Evolutionary conservation across 2,329 filamentous ascomycete genomes (phyloP).

Genomic region (Diaporthe nobilis): DNA sequence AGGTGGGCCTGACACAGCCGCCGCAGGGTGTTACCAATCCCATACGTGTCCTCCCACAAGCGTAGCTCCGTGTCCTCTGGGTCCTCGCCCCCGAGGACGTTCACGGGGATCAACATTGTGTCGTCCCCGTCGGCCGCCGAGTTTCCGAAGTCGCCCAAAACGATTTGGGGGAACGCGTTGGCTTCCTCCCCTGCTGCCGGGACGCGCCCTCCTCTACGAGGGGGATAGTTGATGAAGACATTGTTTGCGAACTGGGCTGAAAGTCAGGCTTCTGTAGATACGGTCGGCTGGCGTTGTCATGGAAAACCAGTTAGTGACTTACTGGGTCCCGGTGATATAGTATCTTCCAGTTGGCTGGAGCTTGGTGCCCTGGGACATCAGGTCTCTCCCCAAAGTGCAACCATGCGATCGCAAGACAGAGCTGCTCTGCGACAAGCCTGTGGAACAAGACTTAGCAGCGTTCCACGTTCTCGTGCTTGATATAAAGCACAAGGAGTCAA

Average conservation of each 20-base stretch:
- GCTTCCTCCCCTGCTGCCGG: neutral
- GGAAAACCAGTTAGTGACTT: neutral
- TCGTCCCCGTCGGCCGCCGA: neutral
- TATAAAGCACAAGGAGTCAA: too few relatives aligned
- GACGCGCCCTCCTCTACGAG: neutral
- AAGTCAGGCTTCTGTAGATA: neutral
- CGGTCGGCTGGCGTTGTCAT: too few relatives aligned
- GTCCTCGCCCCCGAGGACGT: neutral
- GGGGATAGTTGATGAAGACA: constrained; percentile 1
- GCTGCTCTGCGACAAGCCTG: constrained; percentile 25
- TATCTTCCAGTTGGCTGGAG: neutral
- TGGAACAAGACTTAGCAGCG: neutral
- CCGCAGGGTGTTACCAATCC: neutral
- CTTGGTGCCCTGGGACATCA: neutral
- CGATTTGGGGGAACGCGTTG: constrained; percentile 9
- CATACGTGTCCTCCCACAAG: constrained; percentile 10
- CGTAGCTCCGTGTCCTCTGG: neutral
- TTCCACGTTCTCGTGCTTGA: neutral
- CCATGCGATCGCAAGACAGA: constrained; percentile 21
- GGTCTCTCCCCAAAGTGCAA: constrained; percentile 19
- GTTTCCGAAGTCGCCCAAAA: constrained; percentile 1
- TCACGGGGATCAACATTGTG: neutral
- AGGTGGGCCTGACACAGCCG: constrained; percentile 6
- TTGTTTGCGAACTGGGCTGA: neutral
- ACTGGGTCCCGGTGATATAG: constrained; percentile 14